phyloP scores from a whole-genome alignment of 2,329 filamentous ascomycete species.

The Phialocephala sp. region DNA sequence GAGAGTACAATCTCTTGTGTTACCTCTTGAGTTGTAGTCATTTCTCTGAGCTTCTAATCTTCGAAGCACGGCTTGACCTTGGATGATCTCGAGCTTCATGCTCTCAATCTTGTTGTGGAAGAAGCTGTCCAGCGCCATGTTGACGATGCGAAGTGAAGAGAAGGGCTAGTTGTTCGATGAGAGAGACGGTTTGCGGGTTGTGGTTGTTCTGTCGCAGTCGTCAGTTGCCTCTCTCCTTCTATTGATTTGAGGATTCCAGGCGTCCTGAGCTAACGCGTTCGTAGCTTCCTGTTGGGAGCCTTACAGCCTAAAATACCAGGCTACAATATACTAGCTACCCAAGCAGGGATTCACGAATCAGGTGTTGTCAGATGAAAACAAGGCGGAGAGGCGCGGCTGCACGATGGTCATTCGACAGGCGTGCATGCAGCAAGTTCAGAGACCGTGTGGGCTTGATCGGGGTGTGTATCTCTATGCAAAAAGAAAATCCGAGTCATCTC shows the following conservation, averaged over 20 bases:
- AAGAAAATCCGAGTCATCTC: slow-evolving; percentile 8
- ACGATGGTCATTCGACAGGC: not conserved
- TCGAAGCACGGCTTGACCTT: slow-evolving; percentile 93
- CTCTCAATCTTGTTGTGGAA: slow-evolving; percentile 99
- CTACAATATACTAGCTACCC: not conserved
- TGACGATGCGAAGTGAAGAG: slow-evolving; percentile 45
- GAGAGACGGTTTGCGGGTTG: slow-evolving; percentile 16
- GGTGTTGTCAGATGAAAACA: not conserved
- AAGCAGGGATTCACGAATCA: not conserved
- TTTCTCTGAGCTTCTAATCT: slow-evolving; percentile 97
- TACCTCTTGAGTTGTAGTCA: slow-evolving; percentile 91
- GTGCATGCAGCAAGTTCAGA: not conserved
- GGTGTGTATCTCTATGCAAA: not conserved
- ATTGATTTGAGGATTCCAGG: slow-evolving; percentile 1
- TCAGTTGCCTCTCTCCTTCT: not conserved
- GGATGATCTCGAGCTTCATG: slow-evolving; percentile 99
- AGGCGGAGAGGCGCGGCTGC: slow-evolving; percentile 7
- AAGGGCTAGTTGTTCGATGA: slow-evolving; percentile 8
- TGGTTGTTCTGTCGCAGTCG: slow-evolving; percentile 15
- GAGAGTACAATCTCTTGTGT: not conserved
- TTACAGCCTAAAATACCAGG: not conserved
- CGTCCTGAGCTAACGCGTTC: not conserved
- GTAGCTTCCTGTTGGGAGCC: not conserved
- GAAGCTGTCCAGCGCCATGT: slow-evolving; percentile 98
- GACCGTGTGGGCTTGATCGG: not conserved